phyloP scores from a whole-genome alignment of 768 basidiomycete genomes.

The Trametopsis cervina region DNA sequence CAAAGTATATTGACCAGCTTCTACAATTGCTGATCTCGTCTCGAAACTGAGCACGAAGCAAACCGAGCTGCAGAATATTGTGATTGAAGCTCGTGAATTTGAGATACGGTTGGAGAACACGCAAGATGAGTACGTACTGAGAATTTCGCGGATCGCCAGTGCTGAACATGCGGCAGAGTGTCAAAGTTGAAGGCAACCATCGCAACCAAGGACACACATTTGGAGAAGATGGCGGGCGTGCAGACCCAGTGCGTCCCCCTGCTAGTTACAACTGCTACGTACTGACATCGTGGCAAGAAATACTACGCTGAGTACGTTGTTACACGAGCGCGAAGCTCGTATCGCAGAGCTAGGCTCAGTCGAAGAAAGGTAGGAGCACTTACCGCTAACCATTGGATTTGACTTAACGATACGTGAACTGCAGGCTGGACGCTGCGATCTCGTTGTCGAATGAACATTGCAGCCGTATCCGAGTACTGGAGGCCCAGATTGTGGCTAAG shows the following conservation, averaged over 20 bases:
- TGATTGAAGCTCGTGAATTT: conserved; percentile 13
- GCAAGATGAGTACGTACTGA: conserved; percentile 10
- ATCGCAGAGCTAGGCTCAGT: conserved; percentile 7
- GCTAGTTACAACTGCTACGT: background rate
- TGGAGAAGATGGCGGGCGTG: conserved; percentile 6
- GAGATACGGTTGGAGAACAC: conserved; percentile 12
- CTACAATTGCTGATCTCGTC: conserved; percentile 3
- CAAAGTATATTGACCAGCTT: conserved; percentile 3
- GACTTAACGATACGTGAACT: background rate
- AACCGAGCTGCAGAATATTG: conserved; percentile 14
- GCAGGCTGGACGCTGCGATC: conserved; percentile 1
- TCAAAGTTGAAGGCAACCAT: conserved; percentile 2
- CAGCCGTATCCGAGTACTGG: conserved; percentile 1
- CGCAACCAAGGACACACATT: conserved; percentile 8
- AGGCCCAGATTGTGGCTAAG: background rate
- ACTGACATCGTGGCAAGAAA: background rate
- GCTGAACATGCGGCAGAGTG: conserved; percentile 7
- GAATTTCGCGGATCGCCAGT: too few relatives aligned
- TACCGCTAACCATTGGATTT: background rate
- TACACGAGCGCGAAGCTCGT: conserved; percentile 1
- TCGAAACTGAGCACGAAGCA: conserved; percentile 15
- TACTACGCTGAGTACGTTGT: background rate
- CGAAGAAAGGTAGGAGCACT: conserved; percentile 11
- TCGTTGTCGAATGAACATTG: background rate
- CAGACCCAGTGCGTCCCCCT: conserved; percentile 12